Evolutionary conservation across 2,329 filamentous ascomycete species (phyloP), one percentile per base, ranked within the genome.

Genomic region (Epichloe scottii): DNA sequence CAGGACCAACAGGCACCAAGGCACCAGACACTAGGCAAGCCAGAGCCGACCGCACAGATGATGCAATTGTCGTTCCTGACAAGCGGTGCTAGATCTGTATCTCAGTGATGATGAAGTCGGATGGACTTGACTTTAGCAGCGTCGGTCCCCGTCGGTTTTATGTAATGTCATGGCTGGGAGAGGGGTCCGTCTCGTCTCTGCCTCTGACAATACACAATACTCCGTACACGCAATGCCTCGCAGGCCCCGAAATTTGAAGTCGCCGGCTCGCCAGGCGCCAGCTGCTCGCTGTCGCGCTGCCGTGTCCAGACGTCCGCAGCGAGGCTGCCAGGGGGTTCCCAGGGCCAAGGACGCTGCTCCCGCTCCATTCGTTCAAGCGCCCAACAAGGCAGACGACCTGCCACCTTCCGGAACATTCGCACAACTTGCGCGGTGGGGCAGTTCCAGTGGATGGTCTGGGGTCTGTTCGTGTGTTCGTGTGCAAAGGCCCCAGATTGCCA

Each of bases 91-190:
- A 38, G 43, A 51, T 42, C 38, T 34, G 39, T n/a, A 43, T 46
- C 34, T 45, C 52, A 48, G 48, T 41, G 53, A 61, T 59, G 63
- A 65, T 63, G 60, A 59, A 55, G 57, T 57, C 46, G 58, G 55
- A 58, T 50, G 50, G 51, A 56, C 46, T 51, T 54, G 52, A 53
- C 49, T 49, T 50, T 53, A 60, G 59, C 57, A 63, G 63, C 56
- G 61, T 57, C 26, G 26, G 26, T 30, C 60, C 55, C 54, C 55
- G 59, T 59, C 62, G 63, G 57, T 67, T 68, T 68, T 67, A 68
- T 66, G 66, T 67, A 67, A 67, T 66, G 62, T 48, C 15, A 37
- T 40, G 63, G 59, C 66, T 42, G 65, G 63, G 60, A 61, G 60
- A 66, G 65, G 62, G 64, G 60, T 52, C 43, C 17, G 26, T 30